Base-by-base conservation (phyloP, 148 eudicot genomes). In the Fagopyrum tataricum region DNA sequence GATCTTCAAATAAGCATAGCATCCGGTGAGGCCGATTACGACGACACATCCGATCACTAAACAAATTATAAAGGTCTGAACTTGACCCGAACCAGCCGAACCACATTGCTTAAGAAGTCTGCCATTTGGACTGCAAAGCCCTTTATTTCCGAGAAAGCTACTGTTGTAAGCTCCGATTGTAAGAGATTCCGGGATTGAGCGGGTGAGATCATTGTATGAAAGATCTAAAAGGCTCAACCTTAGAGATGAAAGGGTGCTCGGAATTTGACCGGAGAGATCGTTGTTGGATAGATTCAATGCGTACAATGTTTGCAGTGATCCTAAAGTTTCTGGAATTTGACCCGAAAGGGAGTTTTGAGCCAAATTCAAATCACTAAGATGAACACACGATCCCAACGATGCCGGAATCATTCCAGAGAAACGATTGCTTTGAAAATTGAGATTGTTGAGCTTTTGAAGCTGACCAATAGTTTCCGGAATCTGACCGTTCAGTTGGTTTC, bases 221-320 rank as follows among this genome's bases (percentile, higher is more conserved):
- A 94, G 85, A 78, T 94, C 97, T 48, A 94, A 81, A 18, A 88
- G 81, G 75, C 85, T 91, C 31, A 94, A 81, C 74, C 64, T 85
- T 41, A 88, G 76, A 2, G 90, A 85, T 0, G 93, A 79, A n/a
- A 91, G 67, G 17, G 81, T 82, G 66, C 13, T 74, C 0, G 98
- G 98, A 43, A 94, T 89, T 70, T 49, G 74, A 70, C 98, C 98
- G 5, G 91, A 85, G 31, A 94, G 81, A 61, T 76, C 73, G 76
- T 94, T 94, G 21, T 69, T 58, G 2, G 98, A 91, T 76, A 94
- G 69, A 62, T 94, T 89, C 73, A 94, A 73, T 10, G 88, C 85
- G 71, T 84, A 89, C n/a, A 94, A 81, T 7, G 79, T 64, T 4
- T 81, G 89, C 41, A 94, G 69, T 6, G 85, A 78, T 6, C 98